Base-by-base conservation (phyloP, 1,284 basidiomycete genomes). In the Boletus chippewaensis region DNA sequence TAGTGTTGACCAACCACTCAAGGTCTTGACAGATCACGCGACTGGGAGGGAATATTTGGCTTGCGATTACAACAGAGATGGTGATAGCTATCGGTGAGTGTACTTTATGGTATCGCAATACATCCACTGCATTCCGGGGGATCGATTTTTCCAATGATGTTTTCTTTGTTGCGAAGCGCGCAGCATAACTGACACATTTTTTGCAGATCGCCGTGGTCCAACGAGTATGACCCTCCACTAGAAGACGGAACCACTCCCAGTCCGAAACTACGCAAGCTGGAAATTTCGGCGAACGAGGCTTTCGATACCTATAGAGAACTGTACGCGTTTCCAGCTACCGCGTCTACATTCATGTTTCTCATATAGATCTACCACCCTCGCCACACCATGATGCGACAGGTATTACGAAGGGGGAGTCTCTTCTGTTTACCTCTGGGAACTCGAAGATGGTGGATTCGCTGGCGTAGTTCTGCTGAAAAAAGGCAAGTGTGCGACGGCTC, bases 361-460 rank as follows among this genome's bases (percentile, higher is more conserved):
- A 28, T 40, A 18, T 28, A 10, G 36, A 47, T 50, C 48, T 28
- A 49, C 39, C 38, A 20, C 39, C 32, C 24, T 41, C 26, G 38
- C 43, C 34, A 44, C 45, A 15, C 22, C 44, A 16, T 16, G 34
- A 9, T 16, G 34, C n/a, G 40, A 58, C 58, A 91, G 89, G 76
- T 99, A 99, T 76, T 97, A 84, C 70, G 95, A 98, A 69, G 94
- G 95, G 5, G 96, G 96, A 5, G 84, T 92, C 2, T 96, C 94
- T n/a, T 94, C 90, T 16, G 95, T 96, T 15, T 99, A 96, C 70
- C 81, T 99, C 11, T 99, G 96, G 96, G 96, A 99, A 65, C 77
- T 95, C 18, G 95, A 97, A 52, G 94, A 96, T 58, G 91, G 92
- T 20, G 87, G 85, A 35, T 99, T 98, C 70, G 96, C 96, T 5